phyloP scores from a whole-genome alignment of 495 filamentous ascomycete genomes.

The Tuber microsphaerosporum region DNA sequence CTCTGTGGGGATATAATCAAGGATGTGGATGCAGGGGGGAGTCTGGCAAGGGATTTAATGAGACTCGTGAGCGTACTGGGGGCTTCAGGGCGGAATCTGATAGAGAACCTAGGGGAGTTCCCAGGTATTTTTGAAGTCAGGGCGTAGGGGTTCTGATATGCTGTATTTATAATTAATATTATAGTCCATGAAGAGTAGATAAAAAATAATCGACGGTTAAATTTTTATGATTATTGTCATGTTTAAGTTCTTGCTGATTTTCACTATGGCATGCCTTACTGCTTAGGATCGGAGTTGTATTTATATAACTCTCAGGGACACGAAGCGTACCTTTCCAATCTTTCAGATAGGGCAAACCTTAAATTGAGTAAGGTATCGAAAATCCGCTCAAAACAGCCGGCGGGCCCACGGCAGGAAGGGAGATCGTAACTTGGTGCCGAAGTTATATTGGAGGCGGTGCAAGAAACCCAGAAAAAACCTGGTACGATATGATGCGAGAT shows the following conservation, averaged over 20 bases:
- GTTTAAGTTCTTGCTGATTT: neutral
- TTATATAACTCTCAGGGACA: neutral
- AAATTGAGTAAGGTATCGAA: neutral
- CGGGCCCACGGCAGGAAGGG: neutral
- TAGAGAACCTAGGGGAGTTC: neutral
- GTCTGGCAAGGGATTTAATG: neutral
- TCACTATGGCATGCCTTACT: neutral
- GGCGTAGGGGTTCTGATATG: neutral
- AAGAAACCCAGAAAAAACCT: neutral
- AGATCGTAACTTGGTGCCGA: neutral
- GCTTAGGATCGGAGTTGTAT: neutral
- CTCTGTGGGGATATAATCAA: neutral
- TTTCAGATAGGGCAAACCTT: neutral
- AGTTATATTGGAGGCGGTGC: neutral
- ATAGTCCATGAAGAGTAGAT: neutral
- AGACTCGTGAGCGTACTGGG: neutral
- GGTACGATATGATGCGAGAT: neutral
- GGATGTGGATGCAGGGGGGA: neutral
- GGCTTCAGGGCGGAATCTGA: neutral
- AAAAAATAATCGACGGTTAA: neutral
- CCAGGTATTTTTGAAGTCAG: neutral
- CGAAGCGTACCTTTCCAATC: slow-evolving; percentile 1
- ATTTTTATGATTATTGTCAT: neutral
- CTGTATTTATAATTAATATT: neutral
- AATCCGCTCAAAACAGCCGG: neutral